Conservation (phyloP, 495 filamentous ascomycete genomes). For the Annulohypoxylon stygium region DNA sequence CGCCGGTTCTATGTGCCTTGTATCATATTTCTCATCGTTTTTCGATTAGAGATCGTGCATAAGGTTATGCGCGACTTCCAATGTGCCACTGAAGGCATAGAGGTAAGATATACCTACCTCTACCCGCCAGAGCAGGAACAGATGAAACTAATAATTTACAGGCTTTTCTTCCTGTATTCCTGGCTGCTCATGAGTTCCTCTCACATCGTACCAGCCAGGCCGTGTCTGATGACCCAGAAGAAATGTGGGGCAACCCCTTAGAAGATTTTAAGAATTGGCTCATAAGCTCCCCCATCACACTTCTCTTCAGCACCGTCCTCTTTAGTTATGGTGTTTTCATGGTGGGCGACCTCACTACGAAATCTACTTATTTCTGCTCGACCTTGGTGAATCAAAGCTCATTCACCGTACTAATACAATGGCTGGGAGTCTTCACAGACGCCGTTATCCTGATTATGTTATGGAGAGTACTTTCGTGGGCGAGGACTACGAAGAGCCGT, state of each 20-base stretch:
- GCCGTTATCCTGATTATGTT: slow-evolving; percentile 54
- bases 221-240: slow-evolving; percentile 52
- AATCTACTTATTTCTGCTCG: slow-evolving; percentile 63
- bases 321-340: slow-evolving; percentile 53
- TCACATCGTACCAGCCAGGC: slow-evolving; percentile 47
- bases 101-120: slow-evolving; percentile 48
- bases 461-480: slow-evolving; percentile 64
- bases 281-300: slow-evolving; percentile 45
- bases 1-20: slow-evolving; percentile 57
- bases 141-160: slow-evolving; percentile 35
- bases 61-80: slow-evolving; percentile 54
- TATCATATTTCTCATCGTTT: slow-evolving; percentile 56
- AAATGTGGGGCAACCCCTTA: slow-evolving; percentile 53
- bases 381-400: slow-evolving; percentile 44
- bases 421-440: slow-evolving; percentile 57
- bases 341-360: slow-evolving; percentile 33
- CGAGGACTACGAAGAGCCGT: slow-evolving; percentile 57
- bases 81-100: slow-evolving; percentile 58
- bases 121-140: background rate
- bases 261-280: slow-evolving; percentile 57
- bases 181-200: slow-evolving; percentile 58
- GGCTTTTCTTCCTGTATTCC: slow-evolving; percentile 56
- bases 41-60: slow-evolving; percentile 59
- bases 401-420: slow-evolving; percentile 52
- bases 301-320: slow-evolving; percentile 47